phyloP scores from a whole-genome alignment of 148 eudicot genomes.

The Selenicereus undatus region DNA sequence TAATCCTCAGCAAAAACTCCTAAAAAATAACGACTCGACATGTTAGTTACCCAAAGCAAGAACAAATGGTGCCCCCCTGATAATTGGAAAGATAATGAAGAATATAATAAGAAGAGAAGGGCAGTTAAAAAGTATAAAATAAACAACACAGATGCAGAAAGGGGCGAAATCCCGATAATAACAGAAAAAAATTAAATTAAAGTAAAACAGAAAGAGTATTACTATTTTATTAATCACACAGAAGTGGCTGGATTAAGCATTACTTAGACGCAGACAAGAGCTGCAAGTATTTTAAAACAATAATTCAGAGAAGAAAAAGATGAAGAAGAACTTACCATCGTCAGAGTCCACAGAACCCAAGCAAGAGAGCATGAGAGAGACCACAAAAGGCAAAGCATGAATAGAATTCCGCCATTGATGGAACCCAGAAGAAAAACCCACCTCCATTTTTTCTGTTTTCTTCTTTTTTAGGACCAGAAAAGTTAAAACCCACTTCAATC shows the following conservation, averaged over 20 bases:
- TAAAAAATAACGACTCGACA: constrained; percentile 23
- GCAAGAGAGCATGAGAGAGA: constrained; percentile 35
- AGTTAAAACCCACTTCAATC: constrained; percentile 7
- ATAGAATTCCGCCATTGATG: constrained; percentile 14
- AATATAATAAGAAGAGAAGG: constrained; percentile 6
- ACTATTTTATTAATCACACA: constrained; percentile 25
- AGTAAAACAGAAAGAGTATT: constrained; percentile 7
- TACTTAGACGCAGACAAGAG: constrained; percentile 2
- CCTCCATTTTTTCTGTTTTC: constrained; percentile 16
- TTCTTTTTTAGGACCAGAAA: neutral
- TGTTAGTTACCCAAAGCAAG: constrained; percentile 21
- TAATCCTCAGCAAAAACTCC: constrained; percentile 20
- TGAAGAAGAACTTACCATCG: constrained; percentile 51
- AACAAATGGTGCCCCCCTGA: constrained; percentile 15
- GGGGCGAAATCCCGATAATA: constrained; percentile 2
- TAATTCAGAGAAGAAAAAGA: neutral
- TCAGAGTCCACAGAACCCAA: constrained; percentile 55
- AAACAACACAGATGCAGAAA: constrained; percentile 14
- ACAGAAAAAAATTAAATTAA: neutral
- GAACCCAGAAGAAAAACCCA: constrained; percentile 32
- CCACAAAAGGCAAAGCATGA: constrained; percentile 23
- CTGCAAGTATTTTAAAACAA: neutral
- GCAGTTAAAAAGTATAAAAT: neutral
- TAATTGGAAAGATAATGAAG: neutral
- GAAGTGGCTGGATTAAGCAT: constrained; percentile 23